Base-by-base conservation (phyloP, 164 flowering plant genomes). In the Stephania japonica region DNA sequence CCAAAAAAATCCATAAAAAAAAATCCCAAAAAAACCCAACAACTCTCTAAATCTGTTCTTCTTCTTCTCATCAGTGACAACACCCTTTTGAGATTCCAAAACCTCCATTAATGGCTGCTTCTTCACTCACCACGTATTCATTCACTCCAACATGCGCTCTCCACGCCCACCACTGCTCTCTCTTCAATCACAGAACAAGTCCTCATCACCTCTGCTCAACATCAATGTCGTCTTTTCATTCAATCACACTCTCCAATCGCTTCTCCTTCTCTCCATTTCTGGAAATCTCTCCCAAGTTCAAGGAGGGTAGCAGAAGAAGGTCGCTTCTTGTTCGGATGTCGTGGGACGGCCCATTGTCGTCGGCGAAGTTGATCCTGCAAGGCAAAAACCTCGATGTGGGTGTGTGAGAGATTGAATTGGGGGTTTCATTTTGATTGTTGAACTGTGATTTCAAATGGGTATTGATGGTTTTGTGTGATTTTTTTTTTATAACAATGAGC, bases 321-420 rank as follows among this genome's bases (percentile, higher is more conserved):
- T n/a, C 71, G 12, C 43, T 38, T 16, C 71, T 53, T 14, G 85
- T 86, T 65, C 80, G 81, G 26, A 89, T 93, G 94, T 82, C 98
- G 0, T 94, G 97, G 98, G 94, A 87, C 68, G 98, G 97, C 9
- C 89, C 97, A 4, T 92, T 94, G 26, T 84, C 97, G 42, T 84
- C 97, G 16, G 94, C 92, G 75, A 89, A 89, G 65, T 73, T 92
- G 69, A 90, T 90, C 68, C 79, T 92, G 56, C 98, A 94, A 74
- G 97, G 93, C 67, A 92, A 84, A 75, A 88, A 94, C 67, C 70
- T 92, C 10, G 85, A 89, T 85, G 96, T 94, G 68, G 43, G 68
- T 92, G 7, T 84, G 87, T 85, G 96, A 90, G 68, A 50, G 68
- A 21, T 56, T 65, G 21, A 14, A 19, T 59, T 41, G 6, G 38